Conservation (phyloP, 2,329 filamentous ascomycete genomes). For the Magnaporthiopsis poae region DNA sequence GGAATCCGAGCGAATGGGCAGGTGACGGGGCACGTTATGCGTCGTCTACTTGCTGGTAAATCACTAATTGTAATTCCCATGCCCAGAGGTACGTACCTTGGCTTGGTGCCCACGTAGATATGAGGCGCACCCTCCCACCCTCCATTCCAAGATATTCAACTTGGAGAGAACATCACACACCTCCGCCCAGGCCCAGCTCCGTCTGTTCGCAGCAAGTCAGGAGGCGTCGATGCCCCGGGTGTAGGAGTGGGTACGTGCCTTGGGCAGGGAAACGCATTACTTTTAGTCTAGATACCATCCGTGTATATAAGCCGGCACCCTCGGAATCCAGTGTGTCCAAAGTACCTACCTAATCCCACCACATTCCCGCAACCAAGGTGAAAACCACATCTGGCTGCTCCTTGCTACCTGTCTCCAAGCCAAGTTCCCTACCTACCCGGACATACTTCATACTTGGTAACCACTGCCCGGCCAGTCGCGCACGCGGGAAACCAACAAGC, state of each 20-base stretch:
- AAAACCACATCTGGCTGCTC: background rate
- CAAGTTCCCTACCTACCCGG: background rate
- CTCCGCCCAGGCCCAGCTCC: slow-evolving; percentile 12
- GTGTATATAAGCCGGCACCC: slow-evolving; percentile 4
- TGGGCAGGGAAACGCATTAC: slow-evolving; percentile 6
- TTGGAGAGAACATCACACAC: slow-evolving; percentile 16
- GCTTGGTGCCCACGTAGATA: background rate
- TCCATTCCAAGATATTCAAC: background rate
- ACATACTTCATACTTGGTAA: too few relatives aligned
- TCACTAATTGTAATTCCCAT: background rate
- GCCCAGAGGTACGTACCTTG: background rate
- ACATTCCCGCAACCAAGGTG: background rate
- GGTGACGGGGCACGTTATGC: background rate
- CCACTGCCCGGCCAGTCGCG: too few relatives aligned
- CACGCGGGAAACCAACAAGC: background rate
- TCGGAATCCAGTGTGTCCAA: background rate
- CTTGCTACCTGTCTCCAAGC: background rate
- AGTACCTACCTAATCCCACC: background rate
- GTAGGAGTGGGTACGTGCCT: slow-evolving; percentile 8
- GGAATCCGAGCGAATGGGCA: background rate
- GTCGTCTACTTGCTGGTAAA: background rate
- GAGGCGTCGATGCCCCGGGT: slow-evolving; percentile 4
- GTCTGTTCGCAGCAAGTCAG: slow-evolving; percentile 16
- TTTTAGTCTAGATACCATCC: slow-evolving; percentile 4
- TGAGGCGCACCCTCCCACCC: background rate